Evolutionary conservation across 2,329 filamentous ascomycete species (phyloP).

Genomic region (Diaporthe sp.): DNA sequence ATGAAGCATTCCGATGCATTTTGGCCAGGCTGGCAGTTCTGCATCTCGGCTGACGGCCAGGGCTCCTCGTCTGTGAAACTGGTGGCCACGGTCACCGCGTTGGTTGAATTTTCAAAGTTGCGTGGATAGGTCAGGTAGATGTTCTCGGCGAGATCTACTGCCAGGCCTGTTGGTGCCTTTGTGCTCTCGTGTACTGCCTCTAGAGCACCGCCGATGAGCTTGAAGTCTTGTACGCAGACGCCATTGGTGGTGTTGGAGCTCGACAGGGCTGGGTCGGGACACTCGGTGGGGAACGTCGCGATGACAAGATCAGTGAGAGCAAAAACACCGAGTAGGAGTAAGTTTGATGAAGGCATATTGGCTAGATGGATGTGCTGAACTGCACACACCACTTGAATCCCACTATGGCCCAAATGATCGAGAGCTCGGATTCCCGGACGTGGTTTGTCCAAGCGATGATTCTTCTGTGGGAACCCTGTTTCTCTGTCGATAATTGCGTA

Average conservation of each 20-base stretch:
- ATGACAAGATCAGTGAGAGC: not conserved
- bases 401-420: too few species aligned
- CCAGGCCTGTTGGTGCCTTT: slow-evolving; percentile 50
- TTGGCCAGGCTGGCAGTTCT: slow-evolving; percentile 50
- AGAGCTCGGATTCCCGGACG: not conserved
- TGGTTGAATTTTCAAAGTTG: slow-evolving; percentile 47
- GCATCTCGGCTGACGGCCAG: slow-evolving; percentile 51
- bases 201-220: slow-evolving; percentile 46
- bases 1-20: slow-evolving; percentile 54
- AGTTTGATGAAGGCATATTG: not conserved
- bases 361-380: too few species aligned
- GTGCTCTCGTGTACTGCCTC: slow-evolving; percentile 50
- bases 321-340: not conserved
- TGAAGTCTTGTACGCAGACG: slow-evolving; percentile 43
- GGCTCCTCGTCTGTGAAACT: slow-evolving; percentile 50
- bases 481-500: not conserved
- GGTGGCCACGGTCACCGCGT: slow-evolving; percentile 51
- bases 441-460: not conserved
- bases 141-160: slow-evolving; percentile 48
- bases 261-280: slow-evolving; percentile 19
- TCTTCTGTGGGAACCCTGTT: not conserved
- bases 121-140: slow-evolving; percentile 55
- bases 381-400: too few species aligned
- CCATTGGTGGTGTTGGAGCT: slow-evolving; percentile 32
- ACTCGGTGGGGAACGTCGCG: slow-evolving; percentile 13